These are phyloP conservation scores for Cyberlindnera mrakii DNA, from an alignment of 805 yeast genomes.

Conservation along the genomic window DNA sequence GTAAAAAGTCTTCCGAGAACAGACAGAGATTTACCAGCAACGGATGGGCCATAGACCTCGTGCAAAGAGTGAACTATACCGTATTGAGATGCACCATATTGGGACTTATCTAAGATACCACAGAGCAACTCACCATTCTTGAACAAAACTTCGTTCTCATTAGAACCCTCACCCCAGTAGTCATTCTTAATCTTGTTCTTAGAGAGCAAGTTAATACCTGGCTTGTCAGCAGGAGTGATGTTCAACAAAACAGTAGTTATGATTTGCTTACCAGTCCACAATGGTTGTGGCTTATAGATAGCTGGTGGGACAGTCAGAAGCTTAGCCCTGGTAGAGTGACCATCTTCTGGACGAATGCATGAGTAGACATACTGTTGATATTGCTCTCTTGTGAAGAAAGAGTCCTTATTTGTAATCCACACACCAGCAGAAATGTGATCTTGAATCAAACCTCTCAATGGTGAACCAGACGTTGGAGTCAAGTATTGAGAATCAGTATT, in stretches of 20 bases:
- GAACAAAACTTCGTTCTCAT: constrained; percentile 83
- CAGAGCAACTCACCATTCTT: constrained; percentile 79
- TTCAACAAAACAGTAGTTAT: constrained; percentile 88
- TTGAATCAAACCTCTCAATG: constrained; percentile 97
- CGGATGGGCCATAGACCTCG: constrained; percentile 88
- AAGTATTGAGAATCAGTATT: constrained; percentile 96
- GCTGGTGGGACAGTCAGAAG: constrained; percentile 87
- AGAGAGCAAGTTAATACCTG: constrained; percentile 82
- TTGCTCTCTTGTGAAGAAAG: constrained; percentile 83
- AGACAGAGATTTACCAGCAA: constrained; percentile 84
- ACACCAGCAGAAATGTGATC: constrained; percentile 99
- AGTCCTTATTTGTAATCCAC: constrained; percentile 92
- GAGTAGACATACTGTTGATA: constrained; percentile 94
- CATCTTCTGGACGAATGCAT: constrained; percentile 95
- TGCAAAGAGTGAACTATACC: constrained; percentile 96
- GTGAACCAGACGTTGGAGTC: constrained; percentile 98
- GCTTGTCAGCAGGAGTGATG: constrained; percentile 79
- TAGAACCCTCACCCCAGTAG: constrained; percentile 86
- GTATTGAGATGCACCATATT: constrained; percentile 95
- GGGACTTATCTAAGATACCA: constrained; percentile 96
- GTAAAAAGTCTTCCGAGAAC: constrained; percentile 96
- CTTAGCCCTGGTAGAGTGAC: constrained; percentile 70
- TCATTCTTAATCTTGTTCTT: constrained; percentile 88
- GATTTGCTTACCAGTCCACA: constrained; percentile 98
- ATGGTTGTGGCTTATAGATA: constrained; percentile 72